These are phyloP conservation scores for Hericium coralloides DNA, from an alignment of 768 basidiomycete species.

Conservation along the genomic window DNA sequence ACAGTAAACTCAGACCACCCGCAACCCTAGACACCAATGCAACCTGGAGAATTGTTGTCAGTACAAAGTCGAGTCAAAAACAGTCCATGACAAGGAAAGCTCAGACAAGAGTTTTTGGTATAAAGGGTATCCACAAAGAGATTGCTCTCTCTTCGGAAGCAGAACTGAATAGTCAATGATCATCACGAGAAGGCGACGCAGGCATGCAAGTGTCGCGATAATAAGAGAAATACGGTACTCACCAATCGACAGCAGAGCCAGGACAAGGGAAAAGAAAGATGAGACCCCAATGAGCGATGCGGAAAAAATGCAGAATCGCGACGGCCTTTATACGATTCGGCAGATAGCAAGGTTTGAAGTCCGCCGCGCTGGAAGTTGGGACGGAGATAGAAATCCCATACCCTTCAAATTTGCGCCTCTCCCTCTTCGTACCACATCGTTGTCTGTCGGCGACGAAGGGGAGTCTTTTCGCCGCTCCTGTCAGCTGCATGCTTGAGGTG, in stretches of 20 bases:
- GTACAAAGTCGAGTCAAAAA: neutral
- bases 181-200: slow-evolving; percentile 5
- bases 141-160: slow-evolving; percentile 16
- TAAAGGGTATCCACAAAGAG: slow-evolving; percentile 14
- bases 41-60: neutral
- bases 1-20: too few species aligned
- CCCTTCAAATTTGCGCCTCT: neutral
- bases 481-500: neutral
- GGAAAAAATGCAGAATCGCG: neutral
- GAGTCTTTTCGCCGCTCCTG: neutral
- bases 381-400: neutral
- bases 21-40: neutral
- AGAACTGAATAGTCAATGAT: slow-evolving; percentile 13
- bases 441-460: neutral
- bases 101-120: slow-evolving; percentile 12
- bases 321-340: neutral
- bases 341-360: neutral
- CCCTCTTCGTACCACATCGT: neutral
- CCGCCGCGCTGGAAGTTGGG: neutral
- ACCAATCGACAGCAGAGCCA: neutral
- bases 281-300: neutral
- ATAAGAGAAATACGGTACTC: neutral
- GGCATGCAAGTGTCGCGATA: neutral
- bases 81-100: neutral
- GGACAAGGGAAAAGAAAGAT: neutral